Evolutionary conservation across 2,329 filamentous ascomycete genomes (phyloP).

Genomic region (Pseudogymnoascus sp.): DNA sequence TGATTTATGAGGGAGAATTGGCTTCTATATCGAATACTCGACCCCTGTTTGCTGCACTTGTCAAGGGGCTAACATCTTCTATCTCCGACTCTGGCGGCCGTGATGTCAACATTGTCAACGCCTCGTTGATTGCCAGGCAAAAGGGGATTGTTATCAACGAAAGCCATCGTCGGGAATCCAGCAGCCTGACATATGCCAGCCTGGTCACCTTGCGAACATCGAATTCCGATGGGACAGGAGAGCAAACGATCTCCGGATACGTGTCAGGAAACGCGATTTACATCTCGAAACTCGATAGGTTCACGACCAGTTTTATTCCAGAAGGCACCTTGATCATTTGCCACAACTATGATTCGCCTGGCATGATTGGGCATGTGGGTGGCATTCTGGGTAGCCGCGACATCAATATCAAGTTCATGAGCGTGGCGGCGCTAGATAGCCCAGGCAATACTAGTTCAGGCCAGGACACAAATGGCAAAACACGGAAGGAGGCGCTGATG

Average conservation of each 20-base stretch:
- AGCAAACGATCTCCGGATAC: constrained; percentile 54
- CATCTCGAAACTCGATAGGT: constrained; percentile 67
- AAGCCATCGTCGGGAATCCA: constrained; percentile 55
- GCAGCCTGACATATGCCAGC: constrained; percentile 59
- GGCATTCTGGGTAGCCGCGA: constrained; percentile 60
- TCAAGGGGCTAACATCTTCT: constrained; percentile 66
- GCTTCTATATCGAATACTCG: constrained; percentile 66
- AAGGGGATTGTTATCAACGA: constrained; percentile 74
- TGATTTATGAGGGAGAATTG: constrained; percentile 70
- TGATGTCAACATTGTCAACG: constrained; percentile 79
- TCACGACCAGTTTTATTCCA: constrained; percentile 66
- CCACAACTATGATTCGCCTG: constrained; percentile 73
- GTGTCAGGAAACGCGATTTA: constrained; percentile 56
- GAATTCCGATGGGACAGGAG: constrained; percentile 19
- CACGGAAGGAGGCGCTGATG: constrained; percentile 67
- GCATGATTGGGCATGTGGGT: constrained; percentile 76
- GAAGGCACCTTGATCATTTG: constrained; percentile 70
- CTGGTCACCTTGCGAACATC: constrained; percentile 58
- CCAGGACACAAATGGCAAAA: constrained; percentile 28
- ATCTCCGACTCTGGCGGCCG: constrained; percentile 60
- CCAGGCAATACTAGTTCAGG: constrained; percentile 17
- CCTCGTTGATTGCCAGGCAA: constrained; percentile 65
- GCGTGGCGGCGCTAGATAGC: constrained; percentile 49
- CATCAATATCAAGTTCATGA: constrained; percentile 78
- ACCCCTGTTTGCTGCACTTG: constrained; percentile 69